Evolutionary conservation across 2,329 filamentous ascomycete species (phyloP), one percentile per base, ranked within the genome.

Genomic region (Paraconiothyrium brasiliense): DNA sequence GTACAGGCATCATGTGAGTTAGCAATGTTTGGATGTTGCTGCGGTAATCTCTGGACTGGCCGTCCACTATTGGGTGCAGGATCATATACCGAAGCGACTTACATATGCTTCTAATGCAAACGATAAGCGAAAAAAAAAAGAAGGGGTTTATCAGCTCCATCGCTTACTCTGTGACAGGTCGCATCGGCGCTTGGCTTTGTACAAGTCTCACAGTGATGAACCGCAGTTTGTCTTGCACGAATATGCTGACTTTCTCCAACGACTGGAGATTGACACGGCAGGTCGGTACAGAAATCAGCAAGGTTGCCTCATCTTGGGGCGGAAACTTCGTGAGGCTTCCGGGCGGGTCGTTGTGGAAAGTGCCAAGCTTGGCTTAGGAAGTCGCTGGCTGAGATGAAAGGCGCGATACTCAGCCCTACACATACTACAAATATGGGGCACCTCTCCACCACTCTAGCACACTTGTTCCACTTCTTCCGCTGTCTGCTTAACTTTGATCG

Each of bases 391-490:
- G 22, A 57, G 34, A 41, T 22, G 37, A 24, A 7, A 50, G 58
- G 43, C 20, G 41, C 61, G 44, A 43, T 55, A 57, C 48, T 57
- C 62, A 65, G 61, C 60, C 61, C 60, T 65, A 58, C 46, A 4
- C 24, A 57, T 22, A 56, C 39, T 46, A 57, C 54, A 44, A 60
- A 55, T 50, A 55, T 48, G 43, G 56, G 64, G 61, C 50, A 47
- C 41, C 27, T 48, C 54, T 48, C 47, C 50, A 30, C 46, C 20
- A 27, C 41, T 46, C 59, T 56, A 47, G 39, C 16, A 51, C 61
- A 43, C n/a, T 20, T 35, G 6, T 58, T 46, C 39, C 27, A 44
- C 50, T 59, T 59, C 30, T 44, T 59, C 27, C 55, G 46, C 16
- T 27, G 32, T 20, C 43, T 48, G 16, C 43, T 56, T 39, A n/a